Conservation (phyloP, 306 rosid genomes). For the Psophocarpus tetragonolobus region DNA sequence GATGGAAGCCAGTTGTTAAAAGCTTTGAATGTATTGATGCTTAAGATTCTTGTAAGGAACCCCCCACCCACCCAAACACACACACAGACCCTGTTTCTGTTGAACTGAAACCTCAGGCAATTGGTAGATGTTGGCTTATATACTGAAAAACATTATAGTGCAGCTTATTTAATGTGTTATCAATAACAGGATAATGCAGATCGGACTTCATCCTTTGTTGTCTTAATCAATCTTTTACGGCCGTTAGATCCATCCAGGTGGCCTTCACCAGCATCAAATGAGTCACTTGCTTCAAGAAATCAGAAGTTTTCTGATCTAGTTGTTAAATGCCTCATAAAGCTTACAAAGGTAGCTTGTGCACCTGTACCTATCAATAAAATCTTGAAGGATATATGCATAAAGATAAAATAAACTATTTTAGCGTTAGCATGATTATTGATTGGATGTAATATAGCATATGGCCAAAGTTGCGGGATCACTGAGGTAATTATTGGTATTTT, state of each 20-base stretch:
- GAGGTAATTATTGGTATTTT: neutral
- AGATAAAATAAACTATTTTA: slow-evolving; percentile 7
- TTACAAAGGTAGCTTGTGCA: slow-evolving; percentile 72
- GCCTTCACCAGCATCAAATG: slow-evolving; percentile 88
- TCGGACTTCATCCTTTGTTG: slow-evolving; percentile 94
- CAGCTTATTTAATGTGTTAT: slow-evolving; percentile 21
- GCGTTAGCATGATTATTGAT: neutral
- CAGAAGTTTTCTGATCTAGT: slow-evolving; percentile 97
- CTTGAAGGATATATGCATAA: neutral
- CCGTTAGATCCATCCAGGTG: slow-evolving; percentile 97
- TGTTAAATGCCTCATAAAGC: slow-evolving; percentile 98
- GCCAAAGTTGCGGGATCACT: neutral
- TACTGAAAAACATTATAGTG: neutral
- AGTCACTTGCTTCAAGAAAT: slow-evolving; percentile 83
- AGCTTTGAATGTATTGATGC: slow-evolving; percentile 97
- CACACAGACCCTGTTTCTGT: no score
- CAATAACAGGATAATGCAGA: slow-evolving; percentile 93
- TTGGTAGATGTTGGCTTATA: neutral
- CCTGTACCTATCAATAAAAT: neutral
- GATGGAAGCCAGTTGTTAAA: slow-evolving; percentile 97
- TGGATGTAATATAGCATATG: neutral
- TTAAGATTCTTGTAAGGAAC: slow-evolving; percentile 82
- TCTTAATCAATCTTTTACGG: slow-evolving; percentile 83
- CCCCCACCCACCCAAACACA: no score
- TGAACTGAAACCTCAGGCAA: neutral